Evolutionary conservation across 2,329 filamentous ascomycete genomes (phyloP), one percentile per base, ranked within the genome.

Genomic region (Coniochaeta sp.): DNA sequence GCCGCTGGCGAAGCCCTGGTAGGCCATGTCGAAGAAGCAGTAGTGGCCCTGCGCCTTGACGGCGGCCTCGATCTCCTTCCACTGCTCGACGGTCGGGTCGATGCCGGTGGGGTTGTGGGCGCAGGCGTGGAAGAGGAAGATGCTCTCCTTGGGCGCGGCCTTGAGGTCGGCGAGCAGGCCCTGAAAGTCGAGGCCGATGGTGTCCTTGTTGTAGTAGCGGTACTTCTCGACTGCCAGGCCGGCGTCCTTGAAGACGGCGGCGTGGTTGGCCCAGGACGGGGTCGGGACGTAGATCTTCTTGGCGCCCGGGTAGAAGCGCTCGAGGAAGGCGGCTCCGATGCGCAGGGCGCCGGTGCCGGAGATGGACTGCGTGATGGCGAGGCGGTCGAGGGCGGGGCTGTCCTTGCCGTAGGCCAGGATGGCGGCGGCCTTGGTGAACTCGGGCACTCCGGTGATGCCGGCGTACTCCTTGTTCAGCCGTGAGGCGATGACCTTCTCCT

Each of bases 21-120:
- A 99, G 65, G 93, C 93, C 93, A 97, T 97, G 77, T 98, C 93
- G 80, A 98, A 99, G 86, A 99, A 97, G 70, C 91, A 88, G 75
- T 89, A 96, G 84, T 98, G 93, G 58, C 83, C 87, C 75, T 89
- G 87, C 73, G 86, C 84, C 85, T 96, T 96, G 76, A 96, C 87
- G 63, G 89, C 89, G 63, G 89, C 79, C 76, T 90, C 91, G 75
- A 99, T 95, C 80, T 93, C 82, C 77, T 86, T 86, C 93, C 93
- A 98, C 81, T 98, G 93, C 75, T 91, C 89, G 70, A 86, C 79
- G 47, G 90, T 96, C 38, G 93, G 95, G 79, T 98, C 93, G 70
- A 98, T 89, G 74, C 93, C 93, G 65, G 95, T 98, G 62, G 93
- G 93, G 84, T 98, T 98, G 84, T 98, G 93, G 55, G 93, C 93